Evolutionary conservation across 1,284 basidiomycete genomes (phyloP).

Genomic region (Ceratorhiza oryzae-sativae): DNA sequence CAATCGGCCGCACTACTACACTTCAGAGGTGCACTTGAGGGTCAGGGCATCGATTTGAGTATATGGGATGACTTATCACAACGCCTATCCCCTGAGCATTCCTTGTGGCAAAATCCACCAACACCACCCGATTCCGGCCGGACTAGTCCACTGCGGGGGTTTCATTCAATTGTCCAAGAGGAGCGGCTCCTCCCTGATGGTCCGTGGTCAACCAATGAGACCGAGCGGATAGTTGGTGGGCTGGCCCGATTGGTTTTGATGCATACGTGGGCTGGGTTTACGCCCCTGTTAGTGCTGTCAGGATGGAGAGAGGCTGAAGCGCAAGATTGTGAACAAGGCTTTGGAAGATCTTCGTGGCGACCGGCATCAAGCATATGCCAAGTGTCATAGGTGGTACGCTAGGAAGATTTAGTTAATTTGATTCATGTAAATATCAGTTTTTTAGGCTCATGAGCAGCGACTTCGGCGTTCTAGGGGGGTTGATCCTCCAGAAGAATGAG

Average conservation of each 20-base stretch:
- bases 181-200: not conserved
- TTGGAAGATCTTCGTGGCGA: not conserved
- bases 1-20: not conserved
- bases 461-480: too few relatives aligned
- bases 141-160: not conserved
- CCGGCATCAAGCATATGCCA: not conserved
- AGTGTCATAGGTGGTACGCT: not conserved
- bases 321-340: not conserved
- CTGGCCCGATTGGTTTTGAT: not conserved
- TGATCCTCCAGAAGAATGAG: too few relatives aligned
- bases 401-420: not conserved
- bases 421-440: too few relatives aligned
- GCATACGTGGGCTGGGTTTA: not conserved
- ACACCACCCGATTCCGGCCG: too few relatives aligned
- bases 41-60: conserved; percentile 1
- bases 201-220: not conserved
- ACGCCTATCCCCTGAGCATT: not conserved
- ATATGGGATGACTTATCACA: not conserved
- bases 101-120: not conserved
- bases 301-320: not conserved
- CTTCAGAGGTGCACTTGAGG: not conserved
- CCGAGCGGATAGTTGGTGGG: not conserved
- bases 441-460: too few relatives aligned
- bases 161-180: not conserved
- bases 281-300: not conserved